phyloP scores from a whole-genome alignment of 495 filamentous ascomycete genomes.

The Daldinia caldariorum region DNA sequence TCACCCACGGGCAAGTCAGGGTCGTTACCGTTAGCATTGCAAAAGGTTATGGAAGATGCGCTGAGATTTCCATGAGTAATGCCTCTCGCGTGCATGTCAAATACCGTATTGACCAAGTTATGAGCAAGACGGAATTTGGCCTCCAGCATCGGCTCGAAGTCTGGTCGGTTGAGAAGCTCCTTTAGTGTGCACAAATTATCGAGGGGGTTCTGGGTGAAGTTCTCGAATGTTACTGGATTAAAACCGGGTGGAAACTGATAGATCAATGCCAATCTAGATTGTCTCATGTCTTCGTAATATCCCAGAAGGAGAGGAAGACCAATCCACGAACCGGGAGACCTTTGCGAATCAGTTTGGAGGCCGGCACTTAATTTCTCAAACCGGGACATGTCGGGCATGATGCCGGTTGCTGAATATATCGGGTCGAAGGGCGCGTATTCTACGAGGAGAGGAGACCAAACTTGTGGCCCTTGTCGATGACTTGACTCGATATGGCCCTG shows the following conservation, averaged over 20 bases:
- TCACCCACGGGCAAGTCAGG: constrained; percentile 55
- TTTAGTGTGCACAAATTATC: constrained; percentile 61
- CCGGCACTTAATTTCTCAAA: constrained; percentile 70
- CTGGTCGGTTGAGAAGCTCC: constrained; percentile 61
- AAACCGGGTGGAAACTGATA: constrained; percentile 80
- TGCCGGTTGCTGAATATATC: constrained; percentile 69
- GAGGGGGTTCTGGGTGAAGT: constrained; percentile 57
- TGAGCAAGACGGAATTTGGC: constrained; percentile 86
- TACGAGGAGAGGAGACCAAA: constrained; percentile 67
- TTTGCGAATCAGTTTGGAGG: constrained; percentile 66
- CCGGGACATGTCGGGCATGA: constrained; percentile 68
- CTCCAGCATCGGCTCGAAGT: constrained; percentile 70
- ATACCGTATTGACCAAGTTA: constrained; percentile 77
- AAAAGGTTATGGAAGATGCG: constrained; percentile 82
- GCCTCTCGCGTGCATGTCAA: constrained; percentile 78
- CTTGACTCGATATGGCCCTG: constrained; percentile 57
- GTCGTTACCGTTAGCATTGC: constrained; percentile 61
- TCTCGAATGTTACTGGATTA: constrained; percentile 66
- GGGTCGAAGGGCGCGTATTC: constrained; percentile 74
- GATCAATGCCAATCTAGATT: constrained; percentile 81
- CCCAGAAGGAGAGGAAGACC: constrained; percentile 70
- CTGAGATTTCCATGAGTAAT: constrained; percentile 83
- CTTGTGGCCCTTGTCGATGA: constrained; percentile 44
- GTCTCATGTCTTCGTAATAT: constrained; percentile 83
- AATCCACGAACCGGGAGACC: constrained; percentile 68